A percentile compares a stretch with the other conserved stretches of the same genome.
Evolutionary conservation across 1,284 basidiomycete genomes (phyloP).

Genomic region (Cutaneotrichosporon mucoides): DNA sequence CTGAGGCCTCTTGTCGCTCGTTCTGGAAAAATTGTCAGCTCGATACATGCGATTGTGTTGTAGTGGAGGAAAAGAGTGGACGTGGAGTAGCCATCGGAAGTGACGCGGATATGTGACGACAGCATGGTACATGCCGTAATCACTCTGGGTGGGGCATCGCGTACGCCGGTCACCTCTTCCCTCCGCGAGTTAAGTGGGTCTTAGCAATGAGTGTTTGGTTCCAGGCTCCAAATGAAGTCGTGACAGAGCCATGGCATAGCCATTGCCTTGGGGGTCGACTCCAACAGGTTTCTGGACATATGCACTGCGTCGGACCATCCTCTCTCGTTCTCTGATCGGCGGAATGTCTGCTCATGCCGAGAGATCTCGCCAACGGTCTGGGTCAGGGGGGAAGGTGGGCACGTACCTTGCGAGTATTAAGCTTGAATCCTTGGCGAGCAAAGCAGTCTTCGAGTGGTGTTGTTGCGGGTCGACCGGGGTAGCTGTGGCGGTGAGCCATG

Average conservation of each 20-base stretch:
- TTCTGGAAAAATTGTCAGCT: conserved; percentile 2
- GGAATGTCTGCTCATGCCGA: not conserved
- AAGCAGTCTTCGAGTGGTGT: conserved; percentile 44
- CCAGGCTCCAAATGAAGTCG: too few relatives aligned
- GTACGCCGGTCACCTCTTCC: too few relatives aligned
- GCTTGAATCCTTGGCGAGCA: conserved; percentile 41
- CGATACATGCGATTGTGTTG: not conserved
- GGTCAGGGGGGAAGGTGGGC: not conserved
- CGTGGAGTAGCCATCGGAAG: not conserved
- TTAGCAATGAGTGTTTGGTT: too few relatives aligned
- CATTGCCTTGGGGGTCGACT: too few relatives aligned
- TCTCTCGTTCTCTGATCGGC: not conserved
- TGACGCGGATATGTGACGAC: not conserved
- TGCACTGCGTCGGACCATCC: too few relatives aligned
- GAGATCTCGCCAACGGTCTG: not conserved
- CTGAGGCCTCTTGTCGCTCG: not conserved
- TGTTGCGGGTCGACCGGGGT: conserved; percentile 39
- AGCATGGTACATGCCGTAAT: not conserved
- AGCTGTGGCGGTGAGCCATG: conserved; percentile 18
- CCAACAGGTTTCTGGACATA: too few relatives aligned
- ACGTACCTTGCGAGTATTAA: conserved; percentile 43
- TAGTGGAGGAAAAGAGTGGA: not conserved
- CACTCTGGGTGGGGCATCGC: not conserved
- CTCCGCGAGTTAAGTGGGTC: too few relatives aligned
- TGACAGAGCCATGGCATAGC: too few relatives aligned